A percentile compares a stretch with the other conserved stretches of the same genome.
These are phyloP conservation scores for Vitis labrusca DNA, from an alignment of 164 flowering plant species.

Conservation along the genomic window DNA sequence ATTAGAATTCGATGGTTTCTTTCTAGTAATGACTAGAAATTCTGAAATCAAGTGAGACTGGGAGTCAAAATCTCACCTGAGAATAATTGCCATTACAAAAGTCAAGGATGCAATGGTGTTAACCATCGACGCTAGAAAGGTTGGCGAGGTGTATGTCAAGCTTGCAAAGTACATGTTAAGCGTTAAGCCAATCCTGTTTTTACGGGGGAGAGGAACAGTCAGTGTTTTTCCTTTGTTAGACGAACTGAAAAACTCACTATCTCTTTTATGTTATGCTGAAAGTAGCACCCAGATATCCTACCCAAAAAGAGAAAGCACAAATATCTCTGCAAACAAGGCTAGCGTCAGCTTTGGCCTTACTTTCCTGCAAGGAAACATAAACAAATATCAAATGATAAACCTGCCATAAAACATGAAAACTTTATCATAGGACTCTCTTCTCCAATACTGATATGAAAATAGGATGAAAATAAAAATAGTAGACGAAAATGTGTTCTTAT, in stretches of 20 bases:
- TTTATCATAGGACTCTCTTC: no score
- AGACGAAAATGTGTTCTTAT: no score
- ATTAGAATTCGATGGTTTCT: background rate
- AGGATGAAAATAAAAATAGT: no score
- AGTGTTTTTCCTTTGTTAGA: no score
- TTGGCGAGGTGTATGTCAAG: slow-evolving; percentile 80
- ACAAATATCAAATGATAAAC: no score
- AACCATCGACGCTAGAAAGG: slow-evolving; percentile 46
- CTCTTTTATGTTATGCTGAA: no score
- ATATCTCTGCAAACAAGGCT: slow-evolving; percentile 59
- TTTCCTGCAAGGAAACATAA: slow-evolving; percentile 46
- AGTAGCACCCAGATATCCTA: slow-evolving; percentile 18
- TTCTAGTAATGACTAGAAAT: no score
- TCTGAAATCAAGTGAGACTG: background rate
- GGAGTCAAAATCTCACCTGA: slow-evolving; percentile 39
- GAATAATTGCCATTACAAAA: slow-evolving; percentile 60
- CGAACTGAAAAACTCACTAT: no score
- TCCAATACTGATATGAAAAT: no score
- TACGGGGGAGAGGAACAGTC: no score
- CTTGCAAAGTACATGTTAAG: slow-evolving; percentile 82
- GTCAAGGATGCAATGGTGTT: slow-evolving; percentile 75
- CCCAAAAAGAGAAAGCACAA: slow-evolving; percentile 77
- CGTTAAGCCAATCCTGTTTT: slow-evolving; percentile 62
- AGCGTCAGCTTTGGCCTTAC: slow-evolving; percentile 69
- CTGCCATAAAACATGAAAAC: no score